Evolutionary conservation across 345 rosid species (phyloP), one percentile per base, ranked within the genome.

Genomic region (Anacardium occidentale): DNA sequence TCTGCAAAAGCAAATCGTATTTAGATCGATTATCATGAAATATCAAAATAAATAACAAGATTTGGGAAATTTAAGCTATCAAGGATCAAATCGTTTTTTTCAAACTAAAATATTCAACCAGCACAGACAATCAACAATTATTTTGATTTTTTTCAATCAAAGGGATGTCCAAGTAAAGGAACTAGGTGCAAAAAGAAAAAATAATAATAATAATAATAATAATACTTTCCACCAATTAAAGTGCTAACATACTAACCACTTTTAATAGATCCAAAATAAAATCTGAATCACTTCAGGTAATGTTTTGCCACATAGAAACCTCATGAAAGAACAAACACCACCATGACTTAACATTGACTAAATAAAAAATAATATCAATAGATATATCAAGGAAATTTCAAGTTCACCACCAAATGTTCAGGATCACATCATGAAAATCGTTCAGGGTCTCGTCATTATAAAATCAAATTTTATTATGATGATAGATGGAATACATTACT

Each of bases 1-100:
- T 79, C 98, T 94, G 92, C 79, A 78, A 71, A 72, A 79, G 57
- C 68, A 84, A 40, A 65, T 50, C 72, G 26, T 48, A 68, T 65
- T 68, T 17, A 45, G 29, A 17, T 44, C 62, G 66, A 75, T 61
- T 51, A 37, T 68, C 17, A 29, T 56, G 18, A 37, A 40, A 65
- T 32, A 29, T 34, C 63, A 0, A 64, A 62, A 74, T 59, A 48
- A 68, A 68, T 42, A 71, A 52, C 61, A 76, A 72, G 69, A 66
- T 71, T 15, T 66, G n/a, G 13, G 54, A 77, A 78, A 73, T 64
- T 64, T 78, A 8, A 34, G 17, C 50, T 45, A 57, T 76, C 63
- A 81, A 74, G 77, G 25, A 76, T 74, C 70, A 66, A 78, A 58
- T 21, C 68, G 47, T 37, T n/a, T 55, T 11, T 69, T 37, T 70